Evolutionary conservation across 345 rosid species (phyloP).

Genomic region (Physaria fendleri): DNA sequence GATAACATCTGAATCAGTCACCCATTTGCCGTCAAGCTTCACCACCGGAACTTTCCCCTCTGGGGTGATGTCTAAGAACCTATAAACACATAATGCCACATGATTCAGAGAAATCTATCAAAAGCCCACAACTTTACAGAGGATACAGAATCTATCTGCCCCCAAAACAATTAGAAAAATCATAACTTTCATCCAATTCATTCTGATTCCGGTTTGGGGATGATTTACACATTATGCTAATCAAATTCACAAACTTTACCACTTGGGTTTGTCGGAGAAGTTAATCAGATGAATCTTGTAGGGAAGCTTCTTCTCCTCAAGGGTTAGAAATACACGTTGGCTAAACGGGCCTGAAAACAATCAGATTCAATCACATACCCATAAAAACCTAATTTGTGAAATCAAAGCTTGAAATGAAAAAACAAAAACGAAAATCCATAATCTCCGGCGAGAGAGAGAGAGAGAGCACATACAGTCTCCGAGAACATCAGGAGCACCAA

Average conservation of each 20-base stretch:
- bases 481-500: conserved; percentile 51
- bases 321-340: conserved; percentile 59
- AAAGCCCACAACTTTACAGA: background rate
- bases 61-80: conserved; percentile 72
- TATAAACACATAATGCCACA: conserved; percentile 14
- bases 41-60: conserved; percentile 76
- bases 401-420: background rate
- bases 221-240: too few species aligned
- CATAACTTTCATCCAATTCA: background rate
- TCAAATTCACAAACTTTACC: conserved; percentile 51
- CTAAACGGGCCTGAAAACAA: conserved; percentile 68
- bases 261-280: conserved; percentile 59
- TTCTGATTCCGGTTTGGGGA: background rate
- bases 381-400: background rate
- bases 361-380: background rate
- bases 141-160: background rate
- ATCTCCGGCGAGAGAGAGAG: background rate
- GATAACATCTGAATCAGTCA: conserved; percentile 76
- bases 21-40: conserved; percentile 82
- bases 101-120: background rate
- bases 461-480: conserved; percentile 58
- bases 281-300: conserved; percentile 49
- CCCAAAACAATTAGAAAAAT: background rate
- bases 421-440: too few species aligned
- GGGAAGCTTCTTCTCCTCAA: conserved; percentile 82